A percentile compares a stretch with the other conserved stretches of the same genome.
These are phyloP conservation scores for Cytospora leucostoma DNA, from an alignment of 2,329 filamentous ascomycete species.

Conservation along the genomic window DNA sequence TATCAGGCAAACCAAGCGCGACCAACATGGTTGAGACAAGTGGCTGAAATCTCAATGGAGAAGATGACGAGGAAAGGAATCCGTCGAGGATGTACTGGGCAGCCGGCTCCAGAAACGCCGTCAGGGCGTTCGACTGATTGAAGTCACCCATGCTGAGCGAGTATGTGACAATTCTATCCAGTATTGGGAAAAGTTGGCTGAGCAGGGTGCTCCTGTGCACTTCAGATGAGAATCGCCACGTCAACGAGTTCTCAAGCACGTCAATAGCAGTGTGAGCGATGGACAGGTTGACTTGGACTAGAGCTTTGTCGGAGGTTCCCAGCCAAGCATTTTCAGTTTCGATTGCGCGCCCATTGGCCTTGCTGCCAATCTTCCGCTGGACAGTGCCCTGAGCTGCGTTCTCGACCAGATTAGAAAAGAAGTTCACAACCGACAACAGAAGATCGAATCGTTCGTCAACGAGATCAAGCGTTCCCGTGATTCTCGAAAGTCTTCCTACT, in stretches of 20 bases:
- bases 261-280: constrained; percentile 78
- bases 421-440: constrained; percentile 68
- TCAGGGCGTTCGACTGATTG: constrained; percentile 39
- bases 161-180: constrained; percentile 71
- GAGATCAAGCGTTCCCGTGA: constrained; percentile 82
- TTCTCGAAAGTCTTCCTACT: constrained; percentile 72
- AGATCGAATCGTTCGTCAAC: constrained; percentile 76
- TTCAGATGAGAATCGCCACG: constrained; percentile 77
- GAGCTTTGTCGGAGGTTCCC: constrained; percentile 75
- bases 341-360: constrained; percentile 49
- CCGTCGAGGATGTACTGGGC: constrained; percentile 76
- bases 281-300: constrained; percentile 69
- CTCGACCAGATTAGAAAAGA: constrained; percentile 76
- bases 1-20: constrained; percentile 59
- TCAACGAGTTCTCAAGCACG: constrained; percentile 80
- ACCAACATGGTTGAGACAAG: constrained; percentile 70
- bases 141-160: constrained; percentile 69
- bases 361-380: constrained; percentile 60
- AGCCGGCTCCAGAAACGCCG: constrained; percentile 67
- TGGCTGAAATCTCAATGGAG: constrained; percentile 74
- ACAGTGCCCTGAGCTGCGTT: constrained; percentile 72
- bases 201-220: constrained; percentile 71
- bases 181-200: constrained; percentile 65
- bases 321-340: constrained; percentile 59
- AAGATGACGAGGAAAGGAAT: constrained; percentile 70